Evolutionary conservation across 495 filamentous ascomycete genomes (phyloP).

Genomic region (Aspergillus sclerotioniger): DNA sequence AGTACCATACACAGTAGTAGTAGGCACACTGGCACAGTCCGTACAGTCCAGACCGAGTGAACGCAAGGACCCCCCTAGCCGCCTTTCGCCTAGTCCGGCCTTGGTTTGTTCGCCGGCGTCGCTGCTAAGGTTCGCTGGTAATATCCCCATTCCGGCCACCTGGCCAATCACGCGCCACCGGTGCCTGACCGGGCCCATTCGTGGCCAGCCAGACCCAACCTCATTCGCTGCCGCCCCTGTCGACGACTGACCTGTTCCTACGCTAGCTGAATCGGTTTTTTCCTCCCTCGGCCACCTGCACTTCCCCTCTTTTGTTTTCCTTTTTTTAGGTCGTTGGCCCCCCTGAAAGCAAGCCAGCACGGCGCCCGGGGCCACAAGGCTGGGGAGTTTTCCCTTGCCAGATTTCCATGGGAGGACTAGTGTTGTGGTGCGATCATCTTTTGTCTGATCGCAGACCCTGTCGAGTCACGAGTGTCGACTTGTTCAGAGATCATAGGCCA

Average conservation of each 20-base stretch:
- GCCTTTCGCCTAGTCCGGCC: conserved; percentile 8
- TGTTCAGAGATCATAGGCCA: no score
- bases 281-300: not conserved
- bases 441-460: no score
- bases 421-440: not conserved
- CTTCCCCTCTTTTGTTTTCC: not conserved
- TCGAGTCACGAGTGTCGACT: no score
- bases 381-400: not conserved
- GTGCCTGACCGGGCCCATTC: conserved; percentile 13
- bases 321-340: conserved; percentile 5
- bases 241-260: not conserved
- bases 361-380: no score
- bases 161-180: conserved; percentile 9
- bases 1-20: no score
- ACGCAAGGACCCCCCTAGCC: conserved; percentile 9
- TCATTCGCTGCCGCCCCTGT: conserved; percentile 16
- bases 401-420: not conserved
- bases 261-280: not conserved
- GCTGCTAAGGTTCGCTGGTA: conserved; percentile 16
- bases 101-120: conserved; percentile 10
- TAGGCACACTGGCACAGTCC: not conserved
- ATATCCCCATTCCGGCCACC: conserved; percentile 9
- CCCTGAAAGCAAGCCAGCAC: not conserved
- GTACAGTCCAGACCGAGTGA: not conserved
- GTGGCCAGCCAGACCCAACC: not conserved